A percentile compares a stretch with the other conserved stretches of the same genome.
These are phyloP conservation scores for Apophysomyces sp. DNA, from an alignment of 371 early-diverging fungal species.

Conservation along the genomic window DNA sequence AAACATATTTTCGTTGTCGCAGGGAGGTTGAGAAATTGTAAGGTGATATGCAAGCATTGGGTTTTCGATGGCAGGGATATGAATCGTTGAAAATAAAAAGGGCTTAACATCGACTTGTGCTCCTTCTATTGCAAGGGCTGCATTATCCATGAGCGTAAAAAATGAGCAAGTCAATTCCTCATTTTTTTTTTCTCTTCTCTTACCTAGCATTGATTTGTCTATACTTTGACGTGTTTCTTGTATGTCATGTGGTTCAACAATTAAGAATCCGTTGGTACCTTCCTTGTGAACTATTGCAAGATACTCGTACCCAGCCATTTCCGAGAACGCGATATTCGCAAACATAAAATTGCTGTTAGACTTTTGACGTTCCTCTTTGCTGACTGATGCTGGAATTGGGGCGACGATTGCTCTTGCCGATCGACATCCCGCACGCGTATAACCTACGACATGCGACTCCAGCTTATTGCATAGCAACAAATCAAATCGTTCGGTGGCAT, in stretches of 20 bases:
- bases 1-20: slow-evolving; percentile 42
- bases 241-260: slow-evolving; percentile 51
- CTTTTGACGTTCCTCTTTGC: slow-evolving; percentile 26
- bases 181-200: background rate
- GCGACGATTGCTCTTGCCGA: slow-evolving; percentile 25
- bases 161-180: background rate
- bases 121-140: slow-evolving; percentile 39
- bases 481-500: slow-evolving; percentile 32
- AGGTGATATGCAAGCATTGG: slow-evolving; percentile 63
- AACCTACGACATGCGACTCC: background rate
- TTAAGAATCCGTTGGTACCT: slow-evolving; percentile 43
- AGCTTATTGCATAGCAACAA: slow-evolving; percentile 43
- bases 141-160: background rate
- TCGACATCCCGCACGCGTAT: slow-evolving; percentile 23
- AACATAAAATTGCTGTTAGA: slow-evolving; percentile 46
- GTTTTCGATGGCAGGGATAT: slow-evolving; percentile 59
- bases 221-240: slow-evolving; percentile 25
- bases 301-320: slow-evolving; percentile 44
- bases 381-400: slow-evolving; percentile 50
- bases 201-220: slow-evolving; percentile 50
- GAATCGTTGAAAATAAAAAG: slow-evolving; percentile 51
- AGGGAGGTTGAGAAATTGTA: slow-evolving; percentile 46
- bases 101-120: slow-evolving; percentile 29
- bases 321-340: slow-evolving; percentile 37
- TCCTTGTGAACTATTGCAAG: slow-evolving; percentile 39